Evolutionary conservation across 1,284 basidiomycete species (phyloP), one percentile per base, ranked within the genome.

Genomic region (Polyporus tsugae): DNA sequence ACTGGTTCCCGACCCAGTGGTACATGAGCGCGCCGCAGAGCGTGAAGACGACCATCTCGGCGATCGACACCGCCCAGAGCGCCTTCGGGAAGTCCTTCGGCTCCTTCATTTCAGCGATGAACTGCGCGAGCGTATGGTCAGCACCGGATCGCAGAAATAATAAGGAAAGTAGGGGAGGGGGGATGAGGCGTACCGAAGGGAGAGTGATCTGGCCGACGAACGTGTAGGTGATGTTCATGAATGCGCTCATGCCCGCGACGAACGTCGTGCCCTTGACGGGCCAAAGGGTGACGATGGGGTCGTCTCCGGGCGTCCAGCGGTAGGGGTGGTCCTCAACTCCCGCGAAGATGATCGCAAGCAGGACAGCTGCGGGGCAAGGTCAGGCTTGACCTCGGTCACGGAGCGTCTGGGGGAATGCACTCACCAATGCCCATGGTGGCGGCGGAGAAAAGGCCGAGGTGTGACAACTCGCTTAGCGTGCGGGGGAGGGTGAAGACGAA

Each of bases 71-170:
- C 1, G 83, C 83, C 82, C 82, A 84, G 3, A 85, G 75, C 25
- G 84, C 83, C 75, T 90, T 91, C 33, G 88, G 87, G 80, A 92
- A 92, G 68, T 92, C 89, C 67, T 84, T 83, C 0, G 88, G 88
- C 35, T 86, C 80, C 73, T 83, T 82, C 87, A 89, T 88, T 74
- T 88, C 87, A 2, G 84, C 85, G 65, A 88, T 87, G 72, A 87
- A 87, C 63, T 60, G n/a, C 6, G 22, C 2, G 22, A 9, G 19
- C 6, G 13, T 0, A n/a, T n/a, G 55, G 29, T 53, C n/a, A 57
- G 55, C 33, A 33, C 17, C 13, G 53, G 53, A 19, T n/a, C 19
- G 44, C 44, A 52, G 22, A n/a, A 9, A 25, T 29, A 10, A 19
- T 35, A 33, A 36, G 33, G 17, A 57, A 19, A n/a, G 19, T n/a